A percentile compares a stretch with the other conserved stretches of the same genome.
phyloP scores from a whole-genome alignment of 495 filamentous ascomycete species.

The Collariella sp. region DNA sequence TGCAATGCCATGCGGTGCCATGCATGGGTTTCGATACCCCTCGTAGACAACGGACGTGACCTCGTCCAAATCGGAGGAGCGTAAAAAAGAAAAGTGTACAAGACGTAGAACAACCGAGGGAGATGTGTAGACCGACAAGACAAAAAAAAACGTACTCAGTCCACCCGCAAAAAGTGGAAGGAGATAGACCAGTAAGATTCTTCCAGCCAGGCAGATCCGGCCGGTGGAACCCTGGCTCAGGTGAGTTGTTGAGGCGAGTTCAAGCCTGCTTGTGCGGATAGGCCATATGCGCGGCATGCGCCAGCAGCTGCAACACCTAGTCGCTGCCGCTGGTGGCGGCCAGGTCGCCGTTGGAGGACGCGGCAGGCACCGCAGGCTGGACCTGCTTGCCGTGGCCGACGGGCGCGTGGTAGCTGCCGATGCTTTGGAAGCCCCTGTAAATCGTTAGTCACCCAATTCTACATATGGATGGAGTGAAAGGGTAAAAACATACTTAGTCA shows the following conservation, averaged over 20 bases:
- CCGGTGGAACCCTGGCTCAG: no score
- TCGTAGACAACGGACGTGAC: no score
- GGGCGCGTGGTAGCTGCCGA: conserved; percentile 32
- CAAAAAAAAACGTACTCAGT: background rate
- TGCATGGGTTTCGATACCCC: no score
- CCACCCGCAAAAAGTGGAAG: background rate
- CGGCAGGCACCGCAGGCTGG: conserved; percentile 20
- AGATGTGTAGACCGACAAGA: background rate
- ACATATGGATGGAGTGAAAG: background rate
- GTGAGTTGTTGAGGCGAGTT: no score
- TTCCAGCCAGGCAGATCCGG: no score
- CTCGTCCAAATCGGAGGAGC: no score
- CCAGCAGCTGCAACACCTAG: background rate
- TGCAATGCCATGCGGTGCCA: no score
- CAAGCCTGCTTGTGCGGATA: no score
- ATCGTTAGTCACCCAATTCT: background rate
- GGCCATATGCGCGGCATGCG: background rate
- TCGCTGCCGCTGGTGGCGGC: conserved; percentile 3
- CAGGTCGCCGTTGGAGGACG: conserved; percentile 10
- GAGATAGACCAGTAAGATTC: no score
- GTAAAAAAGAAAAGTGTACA: background rate
- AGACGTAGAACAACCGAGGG: no score
- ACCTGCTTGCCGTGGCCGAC: conserved; percentile 28
- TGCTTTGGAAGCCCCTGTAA: conserved; percentile 34
- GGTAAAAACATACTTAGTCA: conserved; percentile 27